phyloP scores from a whole-genome alignment of 371 early-diverging fungal genomes.

The Apophysomyces trapeziformis region DNA sequence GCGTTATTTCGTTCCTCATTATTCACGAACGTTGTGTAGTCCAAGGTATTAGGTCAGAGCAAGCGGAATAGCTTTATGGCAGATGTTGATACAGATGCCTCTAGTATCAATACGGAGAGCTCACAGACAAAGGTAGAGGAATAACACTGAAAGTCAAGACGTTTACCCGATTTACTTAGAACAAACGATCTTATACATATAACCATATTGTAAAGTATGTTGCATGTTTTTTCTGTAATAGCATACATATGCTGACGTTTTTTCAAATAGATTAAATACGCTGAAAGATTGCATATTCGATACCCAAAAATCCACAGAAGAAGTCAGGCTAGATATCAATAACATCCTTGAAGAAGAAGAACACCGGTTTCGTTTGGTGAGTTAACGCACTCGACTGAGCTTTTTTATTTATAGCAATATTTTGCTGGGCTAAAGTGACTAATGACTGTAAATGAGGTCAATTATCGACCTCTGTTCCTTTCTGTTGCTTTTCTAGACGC shows the following conservation, averaged over 20 bases:
- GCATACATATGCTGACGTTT: background rate
- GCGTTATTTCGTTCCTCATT: background rate
- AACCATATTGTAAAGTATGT: conserved; percentile 53
- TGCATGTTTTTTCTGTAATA: background rate
- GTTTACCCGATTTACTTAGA: conserved; percentile 19
- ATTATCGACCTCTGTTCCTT: conserved; percentile 10
- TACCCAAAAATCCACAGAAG: conserved; percentile 54
- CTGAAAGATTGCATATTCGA: conserved; percentile 62
- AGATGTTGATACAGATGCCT: conserved; percentile 16
- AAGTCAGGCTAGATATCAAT: conserved; percentile 51
- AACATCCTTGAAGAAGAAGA: conserved; percentile 42
- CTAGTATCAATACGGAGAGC: conserved; percentile 25
- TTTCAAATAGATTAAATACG: conserved; percentile 44
- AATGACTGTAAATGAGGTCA: conserved; percentile 27
- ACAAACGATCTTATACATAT: conserved; percentile 57
- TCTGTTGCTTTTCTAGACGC: conserved; percentile 19
- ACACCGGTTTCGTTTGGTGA: conserved; percentile 45
- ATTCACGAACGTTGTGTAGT: background rate
- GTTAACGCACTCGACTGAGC: background rate
- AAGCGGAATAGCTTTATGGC: conserved; percentile 31
- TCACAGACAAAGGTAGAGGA: conserved; percentile 25
- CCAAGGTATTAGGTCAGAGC: conserved; percentile 22
- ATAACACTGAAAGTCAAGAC: background rate
- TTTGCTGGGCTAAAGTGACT: background rate
- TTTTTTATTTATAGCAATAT: background rate